These are phyloP conservation scores for Priceomyces medius DNA, from an alignment of 805 yeast species.

Conservation along the genomic window DNA sequence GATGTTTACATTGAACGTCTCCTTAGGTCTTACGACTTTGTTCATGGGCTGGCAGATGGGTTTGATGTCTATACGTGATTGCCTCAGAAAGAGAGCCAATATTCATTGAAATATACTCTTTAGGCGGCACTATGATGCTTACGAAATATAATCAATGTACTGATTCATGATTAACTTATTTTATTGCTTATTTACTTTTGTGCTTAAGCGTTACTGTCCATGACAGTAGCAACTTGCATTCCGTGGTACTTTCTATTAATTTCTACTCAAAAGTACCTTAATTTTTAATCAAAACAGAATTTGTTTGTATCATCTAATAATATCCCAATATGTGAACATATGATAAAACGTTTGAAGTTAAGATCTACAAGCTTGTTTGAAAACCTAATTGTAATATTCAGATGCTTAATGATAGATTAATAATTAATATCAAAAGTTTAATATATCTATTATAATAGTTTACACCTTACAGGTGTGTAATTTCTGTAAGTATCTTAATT, in stretches of 20 bases:
- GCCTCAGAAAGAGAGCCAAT: constrained; percentile 26
- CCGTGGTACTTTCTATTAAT: background rate
- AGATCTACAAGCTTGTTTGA: too few species aligned
- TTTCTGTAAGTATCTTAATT: constrained; percentile 2
- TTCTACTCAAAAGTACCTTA: too few species aligned
- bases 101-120: constrained; percentile 42
- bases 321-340: too few species aligned
- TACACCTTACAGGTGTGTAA: background rate
- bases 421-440: background rate
- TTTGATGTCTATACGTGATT: constrained; percentile 61
- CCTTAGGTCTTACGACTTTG: constrained; percentile 74
- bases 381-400: background rate
- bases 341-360: too few species aligned
- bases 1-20: constrained; percentile 88
- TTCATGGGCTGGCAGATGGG: constrained; percentile 87
- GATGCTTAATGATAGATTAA: background rate
- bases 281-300: too few species aligned
- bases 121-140: background rate
- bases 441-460: background rate
- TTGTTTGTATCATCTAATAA: too few species aligned
- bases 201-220: background rate
- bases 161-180: background rate
- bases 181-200: background rate
- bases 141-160: background rate
- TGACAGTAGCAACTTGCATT: background rate